Conservation (phyloP, 768 basidiomycete species). For the Pleurotus cornucopiae region DNA sequence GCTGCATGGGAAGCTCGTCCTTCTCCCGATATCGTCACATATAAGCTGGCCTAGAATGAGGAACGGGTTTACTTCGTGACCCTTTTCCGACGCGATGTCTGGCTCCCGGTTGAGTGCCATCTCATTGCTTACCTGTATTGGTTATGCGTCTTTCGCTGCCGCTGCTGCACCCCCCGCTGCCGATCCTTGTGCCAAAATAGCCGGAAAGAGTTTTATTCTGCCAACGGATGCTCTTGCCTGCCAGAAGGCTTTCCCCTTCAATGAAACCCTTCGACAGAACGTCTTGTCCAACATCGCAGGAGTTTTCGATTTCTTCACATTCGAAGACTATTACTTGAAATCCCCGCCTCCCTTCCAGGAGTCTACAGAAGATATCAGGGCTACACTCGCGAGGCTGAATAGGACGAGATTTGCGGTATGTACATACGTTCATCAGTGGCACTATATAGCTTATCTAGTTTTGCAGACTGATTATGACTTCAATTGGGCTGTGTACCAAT, state of each 20-base stretch:
- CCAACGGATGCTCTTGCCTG: conserved; percentile 57
- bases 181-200: conserved; percentile 34
- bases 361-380: conserved; percentile 52
- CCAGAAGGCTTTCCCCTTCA: conserved; percentile 53
- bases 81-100: conserved; percentile 1
- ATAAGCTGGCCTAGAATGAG: not conserved
- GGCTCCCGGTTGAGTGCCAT: conserved; percentile 6
- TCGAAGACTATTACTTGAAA: conserved; percentile 46
- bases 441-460: conserved; percentile 1
- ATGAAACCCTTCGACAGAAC: conserved; percentile 52
- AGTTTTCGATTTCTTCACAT: conserved; percentile 51
- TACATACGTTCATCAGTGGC: not conserved
- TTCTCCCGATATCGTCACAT: not conserved
- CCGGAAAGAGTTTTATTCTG: conserved; percentile 38
- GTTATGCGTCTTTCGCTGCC: conserved; percentile 2
- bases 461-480: conserved; percentile 63
- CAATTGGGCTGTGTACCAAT: conserved; percentile 51
- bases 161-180: conserved; percentile 23
- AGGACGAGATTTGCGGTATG: conserved; percentile 41
- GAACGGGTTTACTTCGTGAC: not conserved
- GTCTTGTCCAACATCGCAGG: conserved; percentile 42
- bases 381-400: conserved; percentile 43
- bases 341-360: conserved; percentile 52
- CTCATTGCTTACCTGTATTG: not conserved
- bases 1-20: not conserved